Evolutionary conservation across 1,284 basidiomycete species (phyloP).

Genomic region (Phellinidium pouzarii): DNA sequence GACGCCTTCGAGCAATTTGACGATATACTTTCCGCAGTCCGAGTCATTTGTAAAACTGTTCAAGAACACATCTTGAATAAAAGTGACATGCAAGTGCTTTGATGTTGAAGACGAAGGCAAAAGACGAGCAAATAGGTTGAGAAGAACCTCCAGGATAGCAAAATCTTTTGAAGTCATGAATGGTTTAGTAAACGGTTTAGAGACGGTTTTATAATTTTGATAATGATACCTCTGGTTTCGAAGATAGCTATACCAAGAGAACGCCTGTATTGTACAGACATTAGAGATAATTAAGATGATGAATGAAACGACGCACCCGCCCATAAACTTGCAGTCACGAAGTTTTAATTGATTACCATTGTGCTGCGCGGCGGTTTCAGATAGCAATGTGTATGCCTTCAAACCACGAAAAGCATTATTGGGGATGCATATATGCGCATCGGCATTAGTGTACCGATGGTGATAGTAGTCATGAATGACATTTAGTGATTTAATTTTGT

Average conservation of each 20-base stretch:
- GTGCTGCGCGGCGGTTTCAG: conserved; percentile 27
- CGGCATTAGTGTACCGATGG: not conserved
- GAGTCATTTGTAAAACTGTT: not conserved
- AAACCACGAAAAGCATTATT: not conserved
- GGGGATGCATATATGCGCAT: conserved; percentile 28
- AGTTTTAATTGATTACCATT: conserved; percentile 28
- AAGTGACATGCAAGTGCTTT: conserved; percentile 34
- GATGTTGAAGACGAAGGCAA: conserved; percentile 40
- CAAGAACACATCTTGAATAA: conserved; percentile 46
- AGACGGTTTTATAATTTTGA: not conserved
- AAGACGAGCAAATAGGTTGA: conserved; percentile 49
- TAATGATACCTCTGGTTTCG: conserved; percentile 27
- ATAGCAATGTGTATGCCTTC: conserved; percentile 32
- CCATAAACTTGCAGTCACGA: conserved; percentile 28
- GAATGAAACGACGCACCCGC: conserved; percentile 28
- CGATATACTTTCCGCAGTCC: conserved; percentile 29
- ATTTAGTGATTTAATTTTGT: not conserved
- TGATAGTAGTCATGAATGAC: not conserved
- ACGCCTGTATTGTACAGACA: conserved; percentile 22
- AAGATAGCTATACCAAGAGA: conserved; percentile 31
- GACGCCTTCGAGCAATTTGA: conserved; percentile 36
- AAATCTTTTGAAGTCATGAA: conserved; percentile 36
- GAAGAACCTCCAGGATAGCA: conserved; percentile 46
- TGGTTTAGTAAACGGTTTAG: not conserved
- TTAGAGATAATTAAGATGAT: conserved; percentile 6